Evolutionary conservation across 2,329 filamentous ascomycete species (phyloP).

Genomic region (Alternaria sp.): DNA sequence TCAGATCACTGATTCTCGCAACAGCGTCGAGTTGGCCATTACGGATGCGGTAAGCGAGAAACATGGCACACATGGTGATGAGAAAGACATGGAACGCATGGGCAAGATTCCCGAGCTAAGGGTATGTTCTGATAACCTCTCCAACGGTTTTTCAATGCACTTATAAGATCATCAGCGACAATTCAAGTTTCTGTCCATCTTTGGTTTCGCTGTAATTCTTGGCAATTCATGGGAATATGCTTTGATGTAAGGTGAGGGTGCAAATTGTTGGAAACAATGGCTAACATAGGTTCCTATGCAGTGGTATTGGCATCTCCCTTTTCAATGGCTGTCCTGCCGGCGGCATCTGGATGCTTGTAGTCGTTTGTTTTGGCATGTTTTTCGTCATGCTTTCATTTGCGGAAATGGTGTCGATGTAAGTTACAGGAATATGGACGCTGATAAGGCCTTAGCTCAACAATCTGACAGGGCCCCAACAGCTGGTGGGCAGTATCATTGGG

Average conservation of each 20-base stretch:
- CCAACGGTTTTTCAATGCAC: not conserved
- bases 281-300: not conserved
- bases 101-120: conserved; percentile 29
- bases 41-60: conserved; percentile 3
- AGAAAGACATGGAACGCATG: conserved; percentile 33
- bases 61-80: conserved; percentile 18
- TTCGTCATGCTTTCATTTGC: conserved; percentile 37
- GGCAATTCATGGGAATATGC: conserved; percentile 28
- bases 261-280: not conserved
- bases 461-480: conserved; percentile 24
- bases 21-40: conserved; percentile 8
- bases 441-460: not conserved
- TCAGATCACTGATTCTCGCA: not conserved
- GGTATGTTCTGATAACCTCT: conserved; percentile 6
- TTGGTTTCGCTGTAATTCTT: conserved; percentile 24
- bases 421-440: too few relatives aligned
- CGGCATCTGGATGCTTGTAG: conserved; percentile 39
- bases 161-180: conserved; percentile 20
- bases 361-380: conserved; percentile 28
- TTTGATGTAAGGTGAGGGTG: conserved; percentile 18
- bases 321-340: conserved; percentile 23
- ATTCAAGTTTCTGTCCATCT: conserved; percentile 26
- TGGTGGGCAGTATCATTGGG: conserved; percentile 35
- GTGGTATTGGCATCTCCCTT: conserved; percentile 13
- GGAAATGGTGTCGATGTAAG: conserved; percentile 46